Evolutionary conservation across 805 yeast species (phyloP), one percentile per base, ranked within the genome.

Genomic region (Candida piceae): DNA sequence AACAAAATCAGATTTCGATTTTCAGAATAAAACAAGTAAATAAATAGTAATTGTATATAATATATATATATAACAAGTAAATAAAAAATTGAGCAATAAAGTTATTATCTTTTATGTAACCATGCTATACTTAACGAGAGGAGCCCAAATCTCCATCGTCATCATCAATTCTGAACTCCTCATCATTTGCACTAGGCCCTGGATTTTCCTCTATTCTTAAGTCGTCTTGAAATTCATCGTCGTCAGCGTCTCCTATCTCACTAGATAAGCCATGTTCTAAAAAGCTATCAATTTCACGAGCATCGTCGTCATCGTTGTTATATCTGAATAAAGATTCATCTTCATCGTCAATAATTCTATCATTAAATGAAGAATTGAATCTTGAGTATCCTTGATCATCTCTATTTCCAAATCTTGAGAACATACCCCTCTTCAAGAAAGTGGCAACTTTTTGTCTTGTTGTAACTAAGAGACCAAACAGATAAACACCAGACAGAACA

Each of bases 401-500:
- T 2, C 37, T 40, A 17, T 55, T 45, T 40, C 60, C 55, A 29
- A 50, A 40, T 24, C 50, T 38, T 2, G 46, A 40, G 12, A 44
- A 36, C 0, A 55, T 37, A 22, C 62, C 57, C 25, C 56, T 50
- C 26, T 49, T 50, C 15, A 55, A 39, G 13, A 50, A 29, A 11
- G 43, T 37, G 1, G 42, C 28, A 9, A 48, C 18, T 29, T 36
- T 42, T 29, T 44, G 51, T 9, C 39, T 41, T 6, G 42, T 10
- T 3, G 46, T 21, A 11, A 52, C 36, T 21, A 50, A 22, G 1
- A 43, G 39, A 7, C 53, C 43, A 36, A 50, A 46, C 11, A 44
- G 32, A 26, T 65, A 52, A 15, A 81, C 69, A 0, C 84, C 84
- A n/a, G 74, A 70, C 44, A 62, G 69, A 3, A 81, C 81, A 16